Evolutionary conservation across 352 stramenopile species (phyloP), one percentile per base, ranked within the genome.

Genomic region (Phytophthora europaea): DNA sequence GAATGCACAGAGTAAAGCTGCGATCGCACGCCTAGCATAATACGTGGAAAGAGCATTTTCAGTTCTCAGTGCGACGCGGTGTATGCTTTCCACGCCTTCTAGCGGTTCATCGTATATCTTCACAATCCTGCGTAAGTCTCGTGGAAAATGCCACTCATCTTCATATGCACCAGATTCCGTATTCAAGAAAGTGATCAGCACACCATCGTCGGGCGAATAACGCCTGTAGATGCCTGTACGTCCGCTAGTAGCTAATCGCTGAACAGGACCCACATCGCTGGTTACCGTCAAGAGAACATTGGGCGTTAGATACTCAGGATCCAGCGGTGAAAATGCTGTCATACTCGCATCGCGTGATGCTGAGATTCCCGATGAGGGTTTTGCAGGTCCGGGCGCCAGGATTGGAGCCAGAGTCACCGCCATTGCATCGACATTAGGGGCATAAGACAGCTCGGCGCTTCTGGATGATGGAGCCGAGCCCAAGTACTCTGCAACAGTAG

Each of bases 151-250:
- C 86, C 84, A 96, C 68, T 96, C 86, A 40, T 96, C 89, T 72
- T 97, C 90, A 59, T 92, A 95, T 13, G 89, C 89, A 4, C 90
- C 90, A 13, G 88, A 95, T 55, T 97, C 90, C 0, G 87, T 94
- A 67, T 95, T 97, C 18, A 96, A 74, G 47, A 97, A 96, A 0
- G 84, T 94, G 31, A 95, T 79, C 31, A 96, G 67, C 36, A 97
- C 84, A 52, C 87, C 87, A 22, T 94, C 79, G 3, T 91, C 76
- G 18, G 79, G 66, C 4, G 75, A 84, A 70, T 70, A 90, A 1
- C 80, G 75, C 6, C 88, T 78, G 67, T 89, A 94, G 26, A 93
- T 82, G 8, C 90, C 90, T 2, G 88, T 95, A 36, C 89, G 67
- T 3, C 89, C 88, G 20, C 82, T 92, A 2, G 84, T 79, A 23